These are phyloP conservation scores for Monilinia fructigena DNA, from an alignment of 2,329 filamentous ascomycete genomes.

Conservation along the genomic window DNA sequence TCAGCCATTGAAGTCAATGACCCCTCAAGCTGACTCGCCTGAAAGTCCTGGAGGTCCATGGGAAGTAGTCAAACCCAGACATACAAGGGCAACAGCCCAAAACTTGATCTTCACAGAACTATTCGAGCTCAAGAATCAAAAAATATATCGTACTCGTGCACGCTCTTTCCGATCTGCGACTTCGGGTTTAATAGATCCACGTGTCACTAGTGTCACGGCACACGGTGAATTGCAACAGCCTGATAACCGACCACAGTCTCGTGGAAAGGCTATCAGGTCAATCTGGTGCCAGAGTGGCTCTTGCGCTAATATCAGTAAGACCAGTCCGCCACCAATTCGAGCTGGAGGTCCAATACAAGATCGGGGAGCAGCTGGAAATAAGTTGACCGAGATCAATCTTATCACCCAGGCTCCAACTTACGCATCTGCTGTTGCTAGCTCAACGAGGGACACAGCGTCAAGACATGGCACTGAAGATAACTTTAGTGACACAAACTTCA, in stretches of 20 bases:
- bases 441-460: conserved; percentile 30
- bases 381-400: conserved; percentile 31
- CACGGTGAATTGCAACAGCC: conserved; percentile 31
- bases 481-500: conserved; percentile 25
- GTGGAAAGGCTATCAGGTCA: conserved; percentile 35
- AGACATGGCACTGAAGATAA: conserved; percentile 23
- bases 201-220: conserved; percentile 34
- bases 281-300: conserved; percentile 45
- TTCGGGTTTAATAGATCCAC: conserved; percentile 32
- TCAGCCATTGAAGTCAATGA: neutral
- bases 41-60: conserved; percentile 32
- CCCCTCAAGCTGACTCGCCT: conserved; percentile 5
- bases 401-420: conserved; percentile 38
- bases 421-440: conserved; percentile 33
- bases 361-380: conserved; percentile 27
- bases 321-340: conserved; percentile 40
- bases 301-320: conserved; percentile 47
- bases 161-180: conserved; percentile 47
- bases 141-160: conserved; percentile 47
- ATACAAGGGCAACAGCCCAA: conserved; percentile 28
- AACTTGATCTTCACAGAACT: conserved; percentile 44
- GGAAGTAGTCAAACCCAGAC: conserved; percentile 29
- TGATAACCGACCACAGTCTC: conserved; percentile 28
- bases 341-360: conserved; percentile 38
- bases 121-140: conserved; percentile 43